Percentiles rank a stretch among this genome's conserved stretches.
Conservation (phyloP, 768 basidiomycete genomes). For the Cystofilobasidium macerans region DNA sequence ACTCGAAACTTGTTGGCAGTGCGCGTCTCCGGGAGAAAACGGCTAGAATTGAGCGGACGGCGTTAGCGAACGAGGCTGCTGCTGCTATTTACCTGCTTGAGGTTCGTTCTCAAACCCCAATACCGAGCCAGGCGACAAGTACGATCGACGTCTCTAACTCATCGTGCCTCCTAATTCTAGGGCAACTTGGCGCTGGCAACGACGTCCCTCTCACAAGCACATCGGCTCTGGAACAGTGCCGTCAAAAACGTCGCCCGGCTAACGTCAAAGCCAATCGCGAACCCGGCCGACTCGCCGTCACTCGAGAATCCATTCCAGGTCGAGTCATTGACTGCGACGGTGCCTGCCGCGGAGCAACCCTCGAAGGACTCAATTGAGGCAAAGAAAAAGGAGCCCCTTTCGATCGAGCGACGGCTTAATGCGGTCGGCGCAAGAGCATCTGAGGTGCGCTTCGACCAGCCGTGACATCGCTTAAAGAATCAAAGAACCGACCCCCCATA, state of each 20-base stretch:
- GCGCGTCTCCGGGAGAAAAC: not conserved
- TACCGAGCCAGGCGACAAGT: too few relatives aligned
- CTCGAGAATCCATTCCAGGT: constrained; percentile 27
- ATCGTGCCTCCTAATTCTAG: not conserved
- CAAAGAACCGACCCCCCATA: too few relatives aligned
- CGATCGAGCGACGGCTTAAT: constrained; percentile 42
- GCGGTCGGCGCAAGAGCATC: constrained; percentile 66
- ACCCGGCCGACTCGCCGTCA: constrained; percentile 9
- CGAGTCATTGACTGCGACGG: constrained; percentile 28
- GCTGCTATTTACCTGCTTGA: constrained; percentile 9
- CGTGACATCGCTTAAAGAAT: too few relatives aligned
- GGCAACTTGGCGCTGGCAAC: constrained; percentile 14
- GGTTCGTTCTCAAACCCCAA: not conserved
- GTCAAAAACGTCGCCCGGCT: constrained; percentile 20
- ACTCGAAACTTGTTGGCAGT: constrained; percentile 6
- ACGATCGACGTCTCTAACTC: too few relatives aligned
- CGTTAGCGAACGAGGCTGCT: constrained; percentile 19
- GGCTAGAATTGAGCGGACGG: constrained; percentile 12
- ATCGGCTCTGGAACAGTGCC: constrained; percentile 26
- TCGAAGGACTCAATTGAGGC: constrained; percentile 10
- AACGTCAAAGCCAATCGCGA: not conserved
- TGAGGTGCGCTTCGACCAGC: constrained; percentile 38
- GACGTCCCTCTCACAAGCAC: constrained; percentile 18
- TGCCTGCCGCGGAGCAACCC: constrained; percentile 23
- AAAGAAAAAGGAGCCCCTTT: constrained; percentile 31